Evolutionary conservation across 2,329 filamentous ascomycete species (phyloP).

Genomic region (Aspergillus intermedius): DNA sequence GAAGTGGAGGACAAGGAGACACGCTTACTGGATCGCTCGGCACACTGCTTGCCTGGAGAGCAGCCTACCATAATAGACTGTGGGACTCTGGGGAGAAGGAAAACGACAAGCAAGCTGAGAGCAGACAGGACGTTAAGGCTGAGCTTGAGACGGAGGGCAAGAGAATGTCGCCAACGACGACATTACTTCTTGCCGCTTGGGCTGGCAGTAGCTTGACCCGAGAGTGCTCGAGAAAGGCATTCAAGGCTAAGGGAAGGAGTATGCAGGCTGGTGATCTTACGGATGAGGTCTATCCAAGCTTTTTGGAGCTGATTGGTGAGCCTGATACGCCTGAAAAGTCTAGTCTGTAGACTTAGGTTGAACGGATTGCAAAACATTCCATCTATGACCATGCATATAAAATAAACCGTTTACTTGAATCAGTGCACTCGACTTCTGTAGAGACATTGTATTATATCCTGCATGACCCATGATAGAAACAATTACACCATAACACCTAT

Average conservation of each 20-base stretch:
- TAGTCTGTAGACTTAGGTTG: constrained; percentile 17
- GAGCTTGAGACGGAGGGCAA: constrained; percentile 40
- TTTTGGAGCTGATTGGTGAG: constrained; percentile 73
- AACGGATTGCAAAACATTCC: not conserved
- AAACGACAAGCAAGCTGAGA: constrained; percentile 25
- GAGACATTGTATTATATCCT: not conserved
- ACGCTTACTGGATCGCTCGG: constrained; percentile 85
- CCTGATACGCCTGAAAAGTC: constrained; percentile 41
- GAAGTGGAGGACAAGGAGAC: constrained; percentile 91
- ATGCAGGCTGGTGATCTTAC: constrained; percentile 91
- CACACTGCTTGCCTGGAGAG: constrained; percentile 81
- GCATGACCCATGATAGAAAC: not conserved
- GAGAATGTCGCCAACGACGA: constrained; percentile 54
- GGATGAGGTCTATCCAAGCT: constrained; percentile 78
- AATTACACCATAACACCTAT: constrained; percentile 19
- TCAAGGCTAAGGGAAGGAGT: constrained; percentile 74
- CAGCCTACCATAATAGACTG: constrained; percentile 74
- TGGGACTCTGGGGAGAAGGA: constrained; percentile 54
- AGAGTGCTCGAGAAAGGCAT: constrained; percentile 83
- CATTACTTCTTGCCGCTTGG: constrained; percentile 71
- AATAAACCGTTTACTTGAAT: not conserved
- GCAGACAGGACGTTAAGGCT: constrained; percentile 35
- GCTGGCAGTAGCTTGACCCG: constrained; percentile 82
- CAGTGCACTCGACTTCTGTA: not conserved
- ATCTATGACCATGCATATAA: not conserved